Evolutionary conservation across 2,329 filamentous ascomycete genomes (phyloP).

Genomic region (Penicillium sp.): DNA sequence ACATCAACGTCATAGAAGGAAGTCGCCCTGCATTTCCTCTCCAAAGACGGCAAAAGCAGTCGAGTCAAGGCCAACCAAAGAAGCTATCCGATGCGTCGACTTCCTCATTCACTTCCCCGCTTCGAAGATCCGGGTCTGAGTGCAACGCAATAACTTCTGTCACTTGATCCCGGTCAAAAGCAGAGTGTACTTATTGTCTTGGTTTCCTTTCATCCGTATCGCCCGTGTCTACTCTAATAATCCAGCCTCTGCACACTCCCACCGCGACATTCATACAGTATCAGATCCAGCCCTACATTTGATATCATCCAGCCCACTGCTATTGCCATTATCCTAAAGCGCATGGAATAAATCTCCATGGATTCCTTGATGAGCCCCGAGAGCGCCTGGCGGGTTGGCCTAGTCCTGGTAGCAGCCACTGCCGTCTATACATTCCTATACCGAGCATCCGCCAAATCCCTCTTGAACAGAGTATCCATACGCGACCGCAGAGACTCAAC

Average conservation of each 20-base stretch:
- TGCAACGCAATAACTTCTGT: not conserved
- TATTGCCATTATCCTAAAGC: slow-evolving; percentile 3
- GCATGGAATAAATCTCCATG: slow-evolving; percentile 17
- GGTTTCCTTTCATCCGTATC: not conserved
- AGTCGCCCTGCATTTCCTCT: slow-evolving; percentile 19
- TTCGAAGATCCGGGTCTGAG: slow-evolving; percentile 5
- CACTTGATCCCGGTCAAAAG: not conserved
- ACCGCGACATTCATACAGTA: no score
- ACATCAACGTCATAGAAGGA: slow-evolving; percentile 1
- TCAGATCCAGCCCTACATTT: not conserved
- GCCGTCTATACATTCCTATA: slow-evolving; percentile 28
- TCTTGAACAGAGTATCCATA: slow-evolving; percentile 40
- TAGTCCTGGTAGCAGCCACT: slow-evolving; percentile 21
- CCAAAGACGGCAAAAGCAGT: slow-evolving; percentile 26
- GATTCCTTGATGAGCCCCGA: slow-evolving; percentile 11
- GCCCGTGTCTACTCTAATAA: not conserved
- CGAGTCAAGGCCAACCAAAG: slow-evolving; percentile 10
- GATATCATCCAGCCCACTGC: not conserved
- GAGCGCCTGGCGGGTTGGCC: slow-evolving; percentile 23
- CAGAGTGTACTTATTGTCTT: slow-evolving; percentile 11
- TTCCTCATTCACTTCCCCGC: slow-evolving; percentile 15
- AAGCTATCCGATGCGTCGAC: slow-evolving; percentile 12
- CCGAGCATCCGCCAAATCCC: slow-evolving; percentile 33
- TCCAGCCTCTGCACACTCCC: not conserved
- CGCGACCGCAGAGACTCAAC: slow-evolving; percentile 44